Percentiles rank a stretch among this genome's conserved stretches.
Conservation (phyloP, 495 filamentous ascomycete genomes). For the Annulohypoxylon nitens region DNA sequence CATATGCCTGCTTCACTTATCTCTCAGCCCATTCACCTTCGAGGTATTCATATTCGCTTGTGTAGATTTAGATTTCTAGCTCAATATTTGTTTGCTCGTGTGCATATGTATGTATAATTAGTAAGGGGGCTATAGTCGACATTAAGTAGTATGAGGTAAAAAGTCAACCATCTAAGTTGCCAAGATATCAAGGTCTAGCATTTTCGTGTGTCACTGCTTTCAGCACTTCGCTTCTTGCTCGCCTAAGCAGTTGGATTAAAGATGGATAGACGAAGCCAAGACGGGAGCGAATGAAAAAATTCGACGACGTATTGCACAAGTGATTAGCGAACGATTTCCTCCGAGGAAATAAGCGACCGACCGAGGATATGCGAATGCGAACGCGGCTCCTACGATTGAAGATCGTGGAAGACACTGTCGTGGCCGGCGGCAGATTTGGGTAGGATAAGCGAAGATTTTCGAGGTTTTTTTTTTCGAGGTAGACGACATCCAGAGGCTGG, state of each 20-base stretch:
- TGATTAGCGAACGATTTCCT: neutral
- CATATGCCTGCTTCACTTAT: neutral
- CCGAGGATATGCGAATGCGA: neutral
- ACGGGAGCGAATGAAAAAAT: neutral
- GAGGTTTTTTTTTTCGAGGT: neutral
- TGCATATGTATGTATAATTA: neutral
- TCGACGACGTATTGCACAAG: neutral
- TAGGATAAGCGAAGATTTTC: slow-evolving; percentile 6
- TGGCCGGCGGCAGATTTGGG: neutral
- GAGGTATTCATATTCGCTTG: neutral
- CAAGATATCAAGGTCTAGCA: slow-evolving; percentile 1
- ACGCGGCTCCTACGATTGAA: slow-evolving; percentile 17
- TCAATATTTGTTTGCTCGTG: slow-evolving; percentile 5
- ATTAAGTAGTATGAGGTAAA: neutral
- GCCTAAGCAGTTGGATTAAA: neutral
- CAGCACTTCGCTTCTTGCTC: neutral
- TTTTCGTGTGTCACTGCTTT: slow-evolving; percentile 26
- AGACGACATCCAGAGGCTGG: slow-evolving; percentile 1
- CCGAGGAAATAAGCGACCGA: neutral
- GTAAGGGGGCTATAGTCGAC: slow-evolving; percentile 1
- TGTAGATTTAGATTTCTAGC: neutral
- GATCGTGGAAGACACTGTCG: slow-evolving; percentile 1
- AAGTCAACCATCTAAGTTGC: neutral
- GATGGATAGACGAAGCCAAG: slow-evolving; percentile 3
- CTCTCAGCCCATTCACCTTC: neutral